Percentiles rank a stretch among this genome's conserved stretches.
These are phyloP conservation scores for Lentinula edodes DNA, from an alignment of 768 basidiomycete species.

Conservation along the genomic window DNA sequence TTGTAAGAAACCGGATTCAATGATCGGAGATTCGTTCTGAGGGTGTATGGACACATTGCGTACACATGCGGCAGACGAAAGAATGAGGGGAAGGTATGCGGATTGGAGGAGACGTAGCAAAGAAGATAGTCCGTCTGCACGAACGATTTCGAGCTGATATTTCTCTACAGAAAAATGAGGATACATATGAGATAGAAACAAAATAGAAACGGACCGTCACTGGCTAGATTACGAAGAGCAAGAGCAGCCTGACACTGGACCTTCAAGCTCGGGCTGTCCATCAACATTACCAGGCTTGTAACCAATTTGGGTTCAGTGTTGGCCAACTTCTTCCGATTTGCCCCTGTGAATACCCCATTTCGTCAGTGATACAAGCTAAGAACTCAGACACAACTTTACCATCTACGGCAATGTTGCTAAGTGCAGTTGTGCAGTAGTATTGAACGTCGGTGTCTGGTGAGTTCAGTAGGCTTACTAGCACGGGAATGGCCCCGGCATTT, in stretches of 20 bases:
- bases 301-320: constrained; percentile 94
- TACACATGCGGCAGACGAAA: constrained; percentile 97
- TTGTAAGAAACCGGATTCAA: constrained; percentile 95
- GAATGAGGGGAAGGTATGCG: constrained; percentile 93
- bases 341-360: constrained; percentile 33
- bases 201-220: constrained; percentile 64
- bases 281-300: constrained; percentile 85
- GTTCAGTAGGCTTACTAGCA: constrained; percentile 89
- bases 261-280: constrained; percentile 97
- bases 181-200: neutral
- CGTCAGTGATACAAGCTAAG: neutral
- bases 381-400: constrained; percentile 32
- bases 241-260: constrained; percentile 98
- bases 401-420: constrained; percentile 98
- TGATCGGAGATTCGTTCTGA: constrained; percentile 97
- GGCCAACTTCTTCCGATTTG: constrained; percentile 91
- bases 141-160: constrained; percentile 98
- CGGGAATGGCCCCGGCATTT: constrained; percentile 96
- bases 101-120: constrained; percentile 93
- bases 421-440: constrained; percentile 98
- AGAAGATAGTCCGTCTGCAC: constrained; percentile 86
- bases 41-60: constrained; percentile 99
- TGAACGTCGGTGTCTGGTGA: constrained; percentile 99
- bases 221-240: constrained; percentile 93
- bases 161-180: constrained; percentile 57